Conservation (phyloP, 2,329 filamentous ascomycete species). For the Cadophora sp. region DNA sequence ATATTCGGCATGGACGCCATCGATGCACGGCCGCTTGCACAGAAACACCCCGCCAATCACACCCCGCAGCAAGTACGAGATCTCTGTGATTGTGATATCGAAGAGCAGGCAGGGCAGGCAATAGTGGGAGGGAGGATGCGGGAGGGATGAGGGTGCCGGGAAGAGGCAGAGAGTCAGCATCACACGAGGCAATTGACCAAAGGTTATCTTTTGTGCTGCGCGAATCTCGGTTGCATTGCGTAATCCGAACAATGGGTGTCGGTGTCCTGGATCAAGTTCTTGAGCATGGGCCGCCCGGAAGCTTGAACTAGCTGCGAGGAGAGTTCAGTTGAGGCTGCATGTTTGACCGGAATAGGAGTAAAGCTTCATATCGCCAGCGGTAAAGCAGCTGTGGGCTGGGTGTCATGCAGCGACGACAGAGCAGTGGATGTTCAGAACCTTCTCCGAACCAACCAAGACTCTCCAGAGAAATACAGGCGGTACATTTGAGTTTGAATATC, state of each 20-base stretch:
- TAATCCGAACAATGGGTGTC: constrained; percentile 3
- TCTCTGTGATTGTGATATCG: constrained; percentile 17
- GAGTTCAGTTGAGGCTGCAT: constrained; percentile 7
- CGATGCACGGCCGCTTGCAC: constrained; percentile 10
- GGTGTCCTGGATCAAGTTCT: not conserved
- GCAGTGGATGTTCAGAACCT: no score
- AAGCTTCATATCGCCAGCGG: constrained; percentile 1
- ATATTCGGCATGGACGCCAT: not conserved
- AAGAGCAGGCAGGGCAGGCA: not conserved
- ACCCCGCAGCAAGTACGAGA: constrained; percentile 16
- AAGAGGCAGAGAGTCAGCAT: constrained; percentile 7
- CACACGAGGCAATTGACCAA: not conserved
- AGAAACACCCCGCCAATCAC: constrained; percentile 19
- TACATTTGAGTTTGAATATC: no score
- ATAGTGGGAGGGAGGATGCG: constrained; percentile 8
- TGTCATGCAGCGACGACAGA: no score
- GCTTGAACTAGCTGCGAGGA: constrained; percentile 4
- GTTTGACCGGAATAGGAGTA: constrained; percentile 7
- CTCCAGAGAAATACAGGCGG: no score
- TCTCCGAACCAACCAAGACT: no score
- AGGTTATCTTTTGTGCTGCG: constrained; percentile 2
- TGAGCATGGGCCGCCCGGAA: not conserved
- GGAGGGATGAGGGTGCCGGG: not conserved
- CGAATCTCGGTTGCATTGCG: constrained; percentile 8
- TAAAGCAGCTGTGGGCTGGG: not conserved